Percentiles rank a stretch among this genome's conserved stretches.
Conservation (phyloP, 2,329 filamentous ascomycete species). For the Escovopsis sp. region DNA sequence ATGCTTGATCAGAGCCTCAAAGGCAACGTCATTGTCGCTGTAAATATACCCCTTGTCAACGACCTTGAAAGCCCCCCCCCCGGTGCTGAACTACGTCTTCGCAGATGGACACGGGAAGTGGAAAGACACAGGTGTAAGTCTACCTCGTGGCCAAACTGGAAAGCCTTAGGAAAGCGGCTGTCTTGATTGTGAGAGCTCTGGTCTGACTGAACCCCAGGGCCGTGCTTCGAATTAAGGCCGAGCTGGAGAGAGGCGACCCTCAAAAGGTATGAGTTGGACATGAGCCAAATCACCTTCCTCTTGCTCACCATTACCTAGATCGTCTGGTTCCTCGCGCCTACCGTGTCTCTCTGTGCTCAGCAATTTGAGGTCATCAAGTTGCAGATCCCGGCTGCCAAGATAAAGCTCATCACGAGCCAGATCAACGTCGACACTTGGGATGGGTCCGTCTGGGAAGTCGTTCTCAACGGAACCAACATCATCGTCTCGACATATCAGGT, state of each 20-base stretch:
- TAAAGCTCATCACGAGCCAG: slow-evolving; percentile 49
- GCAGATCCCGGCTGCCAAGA: slow-evolving; percentile 44
- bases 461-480: slow-evolving; percentile 50
- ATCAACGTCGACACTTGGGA: slow-evolving; percentile 65
- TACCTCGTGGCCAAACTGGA: background rate
- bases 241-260: slow-evolving; percentile 39
- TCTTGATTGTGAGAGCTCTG: background rate
- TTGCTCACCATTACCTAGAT: slow-evolving; percentile 25
- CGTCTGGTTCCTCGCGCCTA: slow-evolving; percentile 63
- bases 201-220: slow-evolving; percentile 32
- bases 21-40: slow-evolving; percentile 57
- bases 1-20: slow-evolving; percentile 59
- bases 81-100: background rate
- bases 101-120: slow-evolving; percentile 71
- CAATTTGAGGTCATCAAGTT: slow-evolving; percentile 45
- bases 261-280: slow-evolving; percentile 47
- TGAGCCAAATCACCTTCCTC: too few species aligned
- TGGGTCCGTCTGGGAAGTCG: slow-evolving; percentile 48
- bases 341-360: slow-evolving; percentile 51
- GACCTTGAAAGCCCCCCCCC: background rate
- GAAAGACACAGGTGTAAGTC: slow-evolving; percentile 62
- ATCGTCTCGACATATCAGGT: slow-evolving; percentile 68
- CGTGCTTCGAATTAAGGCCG: slow-evolving; percentile 49
- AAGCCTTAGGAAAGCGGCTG: background rate
- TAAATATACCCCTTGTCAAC: slow-evolving; percentile 23